A percentile compares a stretch with the other conserved stretches of the same genome.
Conservation (phyloP, 805 yeast genomes). For the Kuraishia cidri region DNA sequence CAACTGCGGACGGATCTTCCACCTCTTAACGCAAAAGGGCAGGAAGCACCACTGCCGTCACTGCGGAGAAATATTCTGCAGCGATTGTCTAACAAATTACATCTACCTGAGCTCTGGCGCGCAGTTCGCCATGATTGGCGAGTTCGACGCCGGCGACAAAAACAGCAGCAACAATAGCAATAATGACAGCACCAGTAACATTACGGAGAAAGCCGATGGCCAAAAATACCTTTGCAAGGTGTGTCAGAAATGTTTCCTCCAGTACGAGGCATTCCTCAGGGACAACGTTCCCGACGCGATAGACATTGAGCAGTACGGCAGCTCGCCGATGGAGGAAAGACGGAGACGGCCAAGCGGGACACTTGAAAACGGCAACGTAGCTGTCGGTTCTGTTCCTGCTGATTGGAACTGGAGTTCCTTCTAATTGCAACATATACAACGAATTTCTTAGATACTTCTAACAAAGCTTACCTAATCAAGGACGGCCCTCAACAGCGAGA, state of each 20-base stretch:
- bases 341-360: constrained; percentile 6
- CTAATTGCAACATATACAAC: constrained; percentile 6
- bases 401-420: constrained; percentile 33
- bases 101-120: constrained; percentile 24
- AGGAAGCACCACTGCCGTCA: constrained; percentile 30
- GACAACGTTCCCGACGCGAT: too few species aligned
- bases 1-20: constrained; percentile 59
- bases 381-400: constrained; percentile 18
- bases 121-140: constrained; percentile 19
- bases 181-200: not conserved
- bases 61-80: constrained; percentile 31
- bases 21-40: constrained; percentile 62
- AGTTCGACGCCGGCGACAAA: too few species aligned
- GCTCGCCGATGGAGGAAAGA: too few species aligned
- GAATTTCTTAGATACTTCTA: too few species aligned
- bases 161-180: not conserved
- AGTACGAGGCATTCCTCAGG: constrained; percentile 22
- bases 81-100: constrained; percentile 23
- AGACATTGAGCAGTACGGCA: too few species aligned
- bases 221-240: constrained; percentile 22
- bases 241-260: constrained; percentile 20
- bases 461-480: too few species aligned
- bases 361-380: constrained; percentile 8
- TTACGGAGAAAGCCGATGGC: too few species aligned
- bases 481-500: too few species aligned